Base-by-base conservation (phyloP, 257 asterid genomes). In the Leptodermis oblonga region DNA sequence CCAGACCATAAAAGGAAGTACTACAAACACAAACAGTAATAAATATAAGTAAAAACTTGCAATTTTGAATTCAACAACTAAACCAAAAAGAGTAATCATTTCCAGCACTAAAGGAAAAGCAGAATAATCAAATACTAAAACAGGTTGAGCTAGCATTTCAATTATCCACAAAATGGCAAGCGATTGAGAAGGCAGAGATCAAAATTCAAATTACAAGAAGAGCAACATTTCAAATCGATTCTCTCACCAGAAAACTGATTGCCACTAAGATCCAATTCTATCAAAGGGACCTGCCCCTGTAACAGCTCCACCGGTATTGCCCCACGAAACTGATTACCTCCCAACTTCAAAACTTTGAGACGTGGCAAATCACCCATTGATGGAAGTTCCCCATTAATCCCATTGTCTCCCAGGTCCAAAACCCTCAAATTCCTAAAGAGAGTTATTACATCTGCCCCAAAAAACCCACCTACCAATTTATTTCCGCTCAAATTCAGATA, bases 221-320 rank as follows among this genome's bases (percentile, higher is more conserved):
- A 42, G 26, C 49, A 59, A 46, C 7, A 58, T 11, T 54, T 8
- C 1, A 58, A 11, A 48, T 15, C 42, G 59, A 67, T 20, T 74
- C 53, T 43, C 81, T 84, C 77, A 88, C 97, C 96, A 30, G 91
- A 88, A 82, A 91, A 82, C 65, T 88, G 88, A 76, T 91, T 91
- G 63, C 81, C 75, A 70, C 87, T 84, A 81, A 91, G 96, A 85
- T 91, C 97, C 80, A 91, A 78, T 76, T 88, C 95, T 68, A 52
- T 76, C 84, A 91, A 84, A 7, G 87, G 90, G 33, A 79, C 75
- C 34, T 48, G 81, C n/a, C 90, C 92, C 74, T 85, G 87, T 80
- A 91, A 76, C 55, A 91, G 80, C 71, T 83, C 92, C 59, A 11
- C 77, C 0, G 97, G 95, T 25, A 91, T 64, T 43, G 85, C 63